Conservation (phyloP, 2,329 filamentous ascomycete genomes). For the Penicillium thymicola region DNA sequence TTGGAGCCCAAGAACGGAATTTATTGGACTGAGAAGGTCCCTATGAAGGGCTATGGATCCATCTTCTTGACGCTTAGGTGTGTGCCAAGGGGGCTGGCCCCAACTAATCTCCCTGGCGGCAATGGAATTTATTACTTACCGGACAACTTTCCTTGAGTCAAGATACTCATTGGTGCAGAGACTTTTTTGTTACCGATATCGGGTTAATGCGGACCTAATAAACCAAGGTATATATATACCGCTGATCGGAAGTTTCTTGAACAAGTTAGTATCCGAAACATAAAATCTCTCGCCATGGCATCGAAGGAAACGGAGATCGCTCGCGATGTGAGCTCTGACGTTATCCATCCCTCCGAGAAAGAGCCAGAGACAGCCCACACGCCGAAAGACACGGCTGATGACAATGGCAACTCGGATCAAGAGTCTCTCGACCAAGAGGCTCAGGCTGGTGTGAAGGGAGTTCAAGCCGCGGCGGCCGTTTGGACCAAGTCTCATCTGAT, state of each 20-base stretch:
- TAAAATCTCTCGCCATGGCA: neutral
- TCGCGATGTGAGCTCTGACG: neutral
- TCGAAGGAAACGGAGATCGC: neutral
- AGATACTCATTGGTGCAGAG: neutral
- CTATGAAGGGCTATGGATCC: neutral
- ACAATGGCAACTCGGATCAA: neutral
- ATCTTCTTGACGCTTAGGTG: neutral
- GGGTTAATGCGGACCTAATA: neutral
- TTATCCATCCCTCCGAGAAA: neutral
- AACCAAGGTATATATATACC: neutral
- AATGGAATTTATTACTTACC: neutral
- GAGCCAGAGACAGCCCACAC: neutral
- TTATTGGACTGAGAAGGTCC: neutral
- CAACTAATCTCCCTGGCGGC: neutral
- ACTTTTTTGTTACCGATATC: neutral
- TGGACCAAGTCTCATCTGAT: conserved; percentile 13
- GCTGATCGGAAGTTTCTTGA: neutral
- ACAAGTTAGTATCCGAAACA: neutral
- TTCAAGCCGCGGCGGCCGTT: conserved; percentile 6
- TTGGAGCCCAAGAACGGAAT: neutral
- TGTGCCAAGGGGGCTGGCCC: neutral
- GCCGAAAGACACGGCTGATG: neutral
- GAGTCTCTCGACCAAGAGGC: conserved; percentile 10
- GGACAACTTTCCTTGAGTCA: neutral
- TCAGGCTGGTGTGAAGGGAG: conserved; percentile 12